Conservation (phyloP, 345 rosid genomes). For the Salix koriyanagi region DNA sequence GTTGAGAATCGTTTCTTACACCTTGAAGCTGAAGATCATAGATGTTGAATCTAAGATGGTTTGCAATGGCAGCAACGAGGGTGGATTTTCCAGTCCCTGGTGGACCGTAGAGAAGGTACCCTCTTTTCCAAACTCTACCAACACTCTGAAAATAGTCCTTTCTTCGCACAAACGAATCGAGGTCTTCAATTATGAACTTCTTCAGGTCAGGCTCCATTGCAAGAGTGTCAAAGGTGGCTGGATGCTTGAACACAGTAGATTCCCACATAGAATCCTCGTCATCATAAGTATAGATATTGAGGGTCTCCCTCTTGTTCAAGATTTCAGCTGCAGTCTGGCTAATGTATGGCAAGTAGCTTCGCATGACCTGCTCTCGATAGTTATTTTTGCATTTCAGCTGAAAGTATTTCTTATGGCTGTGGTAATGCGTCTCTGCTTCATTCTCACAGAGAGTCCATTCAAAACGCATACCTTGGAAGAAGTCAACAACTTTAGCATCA, state of each 20-base stretch:
- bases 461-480: constrained; percentile 16
- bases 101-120: constrained; percentile 26
- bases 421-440: constrained; percentile 18
- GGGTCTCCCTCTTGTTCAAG: constrained; percentile 15
- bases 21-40: constrained; percentile 31
- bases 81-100: constrained; percentile 30
- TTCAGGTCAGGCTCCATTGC: constrained; percentile 21
- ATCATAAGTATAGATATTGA: constrained; percentile 33
- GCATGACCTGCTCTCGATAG: constrained; percentile 14
- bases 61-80: constrained; percentile 27
- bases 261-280: constrained; percentile 13
- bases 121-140: constrained; percentile 29
- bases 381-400: constrained; percentile 18
- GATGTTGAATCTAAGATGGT: constrained; percentile 20
- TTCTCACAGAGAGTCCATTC: constrained; percentile 25
- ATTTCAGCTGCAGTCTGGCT: constrained; percentile 13
- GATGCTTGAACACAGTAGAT: constrained; percentile 21
- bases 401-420: constrained; percentile 5
- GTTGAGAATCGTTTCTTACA: constrained; percentile 18
- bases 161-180: constrained; percentile 17
- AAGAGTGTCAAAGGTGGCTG: constrained; percentile 23
- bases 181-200: constrained; percentile 12
- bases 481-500: constrained; percentile 19
- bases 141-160: constrained; percentile 21
- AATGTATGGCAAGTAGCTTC: constrained; percentile 22